Evolutionary conservation across 1,139 yeast species (phyloP).

Genomic region (Pichia sp.): DNA sequence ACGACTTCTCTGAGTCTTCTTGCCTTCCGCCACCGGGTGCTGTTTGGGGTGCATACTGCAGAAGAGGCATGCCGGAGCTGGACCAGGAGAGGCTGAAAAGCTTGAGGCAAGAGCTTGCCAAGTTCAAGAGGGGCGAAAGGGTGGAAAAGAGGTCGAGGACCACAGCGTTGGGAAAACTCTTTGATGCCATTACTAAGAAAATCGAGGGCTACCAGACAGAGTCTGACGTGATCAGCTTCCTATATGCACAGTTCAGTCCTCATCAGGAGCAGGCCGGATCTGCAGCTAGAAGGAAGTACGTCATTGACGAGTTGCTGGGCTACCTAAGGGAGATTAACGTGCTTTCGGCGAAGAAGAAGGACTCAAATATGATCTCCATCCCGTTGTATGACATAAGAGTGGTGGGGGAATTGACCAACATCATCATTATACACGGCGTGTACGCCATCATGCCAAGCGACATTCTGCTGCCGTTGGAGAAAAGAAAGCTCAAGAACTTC

Average conservation of each 20-base stretch:
- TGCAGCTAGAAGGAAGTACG: conserved; percentile 20
- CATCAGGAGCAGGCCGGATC: not conserved
- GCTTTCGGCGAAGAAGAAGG: conserved; percentile 32
- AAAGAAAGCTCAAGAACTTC: conserved; percentile 51
- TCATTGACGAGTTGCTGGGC: conserved; percentile 20
- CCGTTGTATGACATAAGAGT: conserved; percentile 81
- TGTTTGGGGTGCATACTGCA: not conserved
- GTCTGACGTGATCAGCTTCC: conserved; percentile 21
- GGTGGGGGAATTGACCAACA: conserved; percentile 58
- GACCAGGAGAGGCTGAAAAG: conserved; percentile 16
- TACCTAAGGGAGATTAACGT: conserved; percentile 35
- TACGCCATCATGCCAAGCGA: conserved; percentile 56
- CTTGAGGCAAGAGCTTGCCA: conserved; percentile 22
- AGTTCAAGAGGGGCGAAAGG: conserved; percentile 23
- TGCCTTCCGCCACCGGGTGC: not conserved
- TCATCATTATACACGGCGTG: conserved; percentile 66
- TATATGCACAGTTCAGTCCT: conserved; percentile 18
- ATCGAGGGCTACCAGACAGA: conserved; percentile 26
- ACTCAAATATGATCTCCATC: conserved; percentile 53
- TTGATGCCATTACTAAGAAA: conserved; percentile 29
- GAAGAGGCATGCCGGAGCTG: conserved; percentile 6
- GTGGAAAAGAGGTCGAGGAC: conserved; percentile 25
- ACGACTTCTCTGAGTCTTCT: not conserved
- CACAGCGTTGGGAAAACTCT: conserved; percentile 37
- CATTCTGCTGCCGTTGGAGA: conserved; percentile 63